Base-by-base conservation (phyloP, 2,329 filamentous ascomycete genomes). In the Fusarium duplospermum region DNA sequence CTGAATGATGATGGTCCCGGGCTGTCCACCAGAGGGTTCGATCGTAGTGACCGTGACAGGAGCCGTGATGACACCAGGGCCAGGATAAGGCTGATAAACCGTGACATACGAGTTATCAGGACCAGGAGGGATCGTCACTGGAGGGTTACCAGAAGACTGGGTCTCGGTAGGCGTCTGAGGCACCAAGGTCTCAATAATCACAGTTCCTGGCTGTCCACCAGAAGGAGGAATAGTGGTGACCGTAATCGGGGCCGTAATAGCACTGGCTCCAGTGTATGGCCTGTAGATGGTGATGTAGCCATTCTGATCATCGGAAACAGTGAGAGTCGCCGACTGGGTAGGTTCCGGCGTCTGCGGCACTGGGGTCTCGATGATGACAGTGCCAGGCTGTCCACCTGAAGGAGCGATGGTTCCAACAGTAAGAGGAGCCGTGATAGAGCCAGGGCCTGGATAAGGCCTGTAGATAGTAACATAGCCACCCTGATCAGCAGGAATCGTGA, bases 281-380 rank as follows among this genome's bases (percentile, higher is more conserved):
- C 68, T 69, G 42, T 66, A 74, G 7, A 74, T 36, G 6, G 72
- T 74, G 35, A 74, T 58, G 38, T 74, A 74, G 2, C 61, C 64
- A 20, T 50, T 42, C 4, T 64, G 13, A 8, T 62, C 60, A 10
- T 62, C 60, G 13, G 72, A 59, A 10, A 72, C 60, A 6, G 72
- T 74, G 7, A 72, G 62, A 6, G 61, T 29, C 3, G 47, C 54
- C 22, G 71, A 52, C 27, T 59, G 45, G 9, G 62, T 64, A 1
- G 54, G 45, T 3, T 40, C 64, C 16, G 31, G 18, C 11, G 24
- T 38, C 22, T 18, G 52, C 2, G 69, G 58, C 2, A 22, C 65
- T 40, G 72, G 72, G 14, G 72, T 74, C 40, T 74, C 64, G 5
- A 74, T 74, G 11, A 74, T 74, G 4, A 74, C 42, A 5, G 71